Evolutionary conservation across 106 monocot genomes (phyloP).

Genomic region (Dioscorea zingiberensis): DNA sequence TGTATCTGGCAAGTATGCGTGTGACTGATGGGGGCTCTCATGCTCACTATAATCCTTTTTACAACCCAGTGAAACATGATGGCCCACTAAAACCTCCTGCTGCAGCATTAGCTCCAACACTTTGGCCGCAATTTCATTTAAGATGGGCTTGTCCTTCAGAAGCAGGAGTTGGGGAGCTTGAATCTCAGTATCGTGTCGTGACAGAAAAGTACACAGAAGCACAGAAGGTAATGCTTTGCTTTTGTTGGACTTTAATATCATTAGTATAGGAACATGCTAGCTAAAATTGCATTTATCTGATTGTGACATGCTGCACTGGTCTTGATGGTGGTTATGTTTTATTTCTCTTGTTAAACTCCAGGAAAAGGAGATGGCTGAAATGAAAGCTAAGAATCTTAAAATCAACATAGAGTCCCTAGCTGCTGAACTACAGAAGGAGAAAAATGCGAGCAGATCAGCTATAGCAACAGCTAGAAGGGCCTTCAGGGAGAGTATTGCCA

Average conservation of each 20-base stretch:
- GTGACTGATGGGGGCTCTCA: slow-evolving; percentile 52
- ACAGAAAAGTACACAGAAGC: slow-evolving; percentile 45
- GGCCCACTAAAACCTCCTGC: slow-evolving; percentile 71
- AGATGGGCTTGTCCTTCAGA: slow-evolving; percentile 94
- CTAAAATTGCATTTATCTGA: too few relatives aligned
- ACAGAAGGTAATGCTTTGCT: slow-evolving; percentile 45
- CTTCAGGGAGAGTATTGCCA: slow-evolving; percentile 54
- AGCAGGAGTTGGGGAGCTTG: slow-evolving; percentile 63
- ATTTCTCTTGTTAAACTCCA: slow-evolving; percentile 17
- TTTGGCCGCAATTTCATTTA: slow-evolving; percentile 97
- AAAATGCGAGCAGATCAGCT: slow-evolving; percentile 32
- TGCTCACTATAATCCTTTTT: slow-evolving; percentile 73
- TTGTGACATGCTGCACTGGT: not conserved
- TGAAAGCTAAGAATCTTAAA: slow-evolving; percentile 46
- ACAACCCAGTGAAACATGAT: slow-evolving; percentile 53
- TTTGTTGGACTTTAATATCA: too few relatives aligned
- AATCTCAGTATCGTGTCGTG: slow-evolving; percentile 52
- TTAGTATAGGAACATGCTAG: too few relatives aligned
- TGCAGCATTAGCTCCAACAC: slow-evolving; percentile 87
- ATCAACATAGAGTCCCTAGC: slow-evolving; percentile 28
- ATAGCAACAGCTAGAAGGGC: slow-evolving; percentile 38
- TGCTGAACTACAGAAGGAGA: slow-evolving; percentile 67
- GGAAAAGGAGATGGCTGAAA: slow-evolving; percentile 68
- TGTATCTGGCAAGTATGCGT: slow-evolving; percentile 57
- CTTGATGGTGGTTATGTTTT: not conserved